A percentile compares a stretch with the other conserved stretches of the same genome.
Conservation (phyloP, 371 early-diverging fungal species). For the Mortierella sp. region DNA sequence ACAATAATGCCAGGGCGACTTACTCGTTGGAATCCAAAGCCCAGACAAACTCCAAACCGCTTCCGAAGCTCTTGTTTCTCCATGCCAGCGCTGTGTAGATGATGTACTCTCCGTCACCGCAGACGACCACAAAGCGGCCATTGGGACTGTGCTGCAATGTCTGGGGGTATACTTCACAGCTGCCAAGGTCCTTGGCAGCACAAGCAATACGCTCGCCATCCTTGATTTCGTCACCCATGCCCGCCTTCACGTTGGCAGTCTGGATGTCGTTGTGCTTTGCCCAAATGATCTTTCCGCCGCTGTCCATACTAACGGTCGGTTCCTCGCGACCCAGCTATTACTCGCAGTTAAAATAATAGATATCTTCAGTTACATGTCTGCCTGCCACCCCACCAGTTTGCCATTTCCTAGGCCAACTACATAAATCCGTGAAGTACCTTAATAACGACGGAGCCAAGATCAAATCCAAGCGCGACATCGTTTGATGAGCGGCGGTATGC, state of each 20-base stretch:
- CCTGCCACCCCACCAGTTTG: too few relatives aligned
- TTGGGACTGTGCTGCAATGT: conserved; percentile 97
- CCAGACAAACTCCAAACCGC: conserved; percentile 97
- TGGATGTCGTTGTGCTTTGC: conserved; percentile 96
- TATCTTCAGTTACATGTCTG: too few relatives aligned
- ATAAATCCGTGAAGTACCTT: conserved; percentile 67
- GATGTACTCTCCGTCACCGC: conserved; percentile 99
- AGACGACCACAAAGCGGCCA: conserved; percentile 97
- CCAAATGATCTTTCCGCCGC: conserved; percentile 97
- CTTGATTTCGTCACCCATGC: conserved; percentile 75
- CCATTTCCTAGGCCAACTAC: too few relatives aligned
- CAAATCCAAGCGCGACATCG: conserved; percentile 94
- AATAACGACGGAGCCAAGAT: conserved; percentile 94
- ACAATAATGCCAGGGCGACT: too few relatives aligned
- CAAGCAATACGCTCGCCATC: conserved; percentile 94
- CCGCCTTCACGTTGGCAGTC: conserved; percentile 91
- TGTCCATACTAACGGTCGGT: conserved; percentile 97
- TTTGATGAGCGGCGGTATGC: conserved; percentile 88
- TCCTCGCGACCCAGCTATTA: conserved; percentile 88
- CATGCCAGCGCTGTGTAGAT: conserved; percentile 99
- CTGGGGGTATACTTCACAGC: conserved; percentile 97
- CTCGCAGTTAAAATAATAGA: not conserved
- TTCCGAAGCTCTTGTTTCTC: conserved; percentile 99
- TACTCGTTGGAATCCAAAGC: conserved; percentile 93
- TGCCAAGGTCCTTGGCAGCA: conserved; percentile 95